Base-by-base conservation (phyloP, 139 green algal genomes). In the Pseudopediastrum boryanum region DNA sequence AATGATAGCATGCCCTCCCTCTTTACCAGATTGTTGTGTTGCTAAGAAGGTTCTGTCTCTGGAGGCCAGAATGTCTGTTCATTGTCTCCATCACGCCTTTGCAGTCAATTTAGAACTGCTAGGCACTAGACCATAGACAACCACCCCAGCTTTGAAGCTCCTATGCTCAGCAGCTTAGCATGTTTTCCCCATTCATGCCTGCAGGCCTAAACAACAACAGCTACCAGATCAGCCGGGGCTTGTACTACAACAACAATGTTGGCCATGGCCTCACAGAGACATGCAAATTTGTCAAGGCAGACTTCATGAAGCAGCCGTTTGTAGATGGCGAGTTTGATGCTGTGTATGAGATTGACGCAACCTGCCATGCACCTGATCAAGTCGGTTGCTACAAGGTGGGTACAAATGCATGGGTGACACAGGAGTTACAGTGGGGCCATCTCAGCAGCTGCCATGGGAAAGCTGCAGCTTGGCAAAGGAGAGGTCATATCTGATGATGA, bases 201-300 rank as follows among this genome's bases (percentile, higher is more conserved):
- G 23, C 83, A 48, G 89, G 90, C 62, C 80, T 94, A 38, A 94
- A 91, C 63, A 94, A 94, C 81, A 94, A 94, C 66, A 81, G 85
- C n/a, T 94, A 94, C 78, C 90, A 94, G 76, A 86, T 93, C 65
- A 73, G 67, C 71, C 80, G 84, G 19, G 80, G 54, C 25, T 50
- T 82, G 54, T 66, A 79, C 44, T 75, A 81, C 44, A 87, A 83
- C 51, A 38, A 38, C 19, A 54, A 65, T 27, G 71, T 50, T 10
- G 76, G 84, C 36, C 69, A 64, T 41, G 76, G 50, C 31, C 39
- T 84, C 8, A 65, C 66, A 27, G 54, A 80, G 35, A 59, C 41
- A 6, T 82, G 61, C 41, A 23, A 38, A 16, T 86, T 94, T 52
- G 87, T 93, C 8, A 86, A 93, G 78, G 89, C 87, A 5, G 87